Percentiles rank a stretch among this genome's conserved stretches.
These are phyloP conservation scores for Fusarium udum DNA, from an alignment of 2,329 filamentous ascomycete genomes.

Conservation along the genomic window DNA sequence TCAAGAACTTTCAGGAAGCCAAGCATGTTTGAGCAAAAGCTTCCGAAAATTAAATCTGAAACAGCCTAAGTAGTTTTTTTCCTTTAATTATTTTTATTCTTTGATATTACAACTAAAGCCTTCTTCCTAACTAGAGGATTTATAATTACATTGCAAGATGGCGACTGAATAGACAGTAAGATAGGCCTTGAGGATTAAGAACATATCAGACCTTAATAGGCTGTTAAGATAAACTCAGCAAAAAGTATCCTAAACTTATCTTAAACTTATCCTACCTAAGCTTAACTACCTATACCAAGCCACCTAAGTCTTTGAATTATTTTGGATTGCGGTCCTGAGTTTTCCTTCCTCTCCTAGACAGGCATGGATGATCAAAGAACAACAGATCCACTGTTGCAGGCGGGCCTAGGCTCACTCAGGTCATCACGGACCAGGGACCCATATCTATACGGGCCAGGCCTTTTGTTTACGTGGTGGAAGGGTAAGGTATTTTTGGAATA, in stretches of 20 bases:
- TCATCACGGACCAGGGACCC: conserved; percentile 3
- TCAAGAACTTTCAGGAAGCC: background rate
- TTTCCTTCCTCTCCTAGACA: background rate
- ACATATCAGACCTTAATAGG: background rate
- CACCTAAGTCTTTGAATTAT: background rate
- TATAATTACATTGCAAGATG: background rate
- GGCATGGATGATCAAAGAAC: conserved; percentile 5
- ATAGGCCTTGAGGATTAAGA: background rate
- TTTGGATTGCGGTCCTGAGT: background rate
- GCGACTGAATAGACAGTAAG: background rate
- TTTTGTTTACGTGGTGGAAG: background rate
- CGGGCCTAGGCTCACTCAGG: conserved; percentile 3
- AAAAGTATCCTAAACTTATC: background rate
- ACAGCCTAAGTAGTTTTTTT: background rate
- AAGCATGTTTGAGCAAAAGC: background rate
- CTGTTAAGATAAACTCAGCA: background rate
- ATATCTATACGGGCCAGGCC: background rate
- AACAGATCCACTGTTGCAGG: conserved; percentile 15
- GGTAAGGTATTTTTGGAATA: conserved; percentile 31
- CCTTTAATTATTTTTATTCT: background rate
- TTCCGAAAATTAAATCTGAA: background rate
- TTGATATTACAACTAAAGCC: background rate
- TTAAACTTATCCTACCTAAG: background rate
- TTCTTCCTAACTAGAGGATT: background rate
- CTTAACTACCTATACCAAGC: background rate